Conservation (phyloP, 2,329 filamentous ascomycete species). For the Furcasterigmium furcatum region DNA sequence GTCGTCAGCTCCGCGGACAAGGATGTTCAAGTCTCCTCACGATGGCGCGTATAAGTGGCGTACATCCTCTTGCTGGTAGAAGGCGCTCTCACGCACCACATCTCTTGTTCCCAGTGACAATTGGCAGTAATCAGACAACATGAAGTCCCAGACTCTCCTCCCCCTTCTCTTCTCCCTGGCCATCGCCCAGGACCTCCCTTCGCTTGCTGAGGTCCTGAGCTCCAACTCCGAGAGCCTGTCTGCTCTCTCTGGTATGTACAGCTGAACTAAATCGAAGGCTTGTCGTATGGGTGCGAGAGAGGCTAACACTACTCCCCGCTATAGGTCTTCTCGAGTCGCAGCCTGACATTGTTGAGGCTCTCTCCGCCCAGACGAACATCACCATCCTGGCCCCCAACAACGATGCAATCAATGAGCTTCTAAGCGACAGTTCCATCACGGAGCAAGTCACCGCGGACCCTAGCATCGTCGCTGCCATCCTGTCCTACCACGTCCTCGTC, state of each 20-base stretch:
- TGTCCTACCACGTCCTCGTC: constrained; percentile 60
- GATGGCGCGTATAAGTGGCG: not conserved
- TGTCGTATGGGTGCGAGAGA: not conserved
- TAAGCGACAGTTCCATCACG: constrained; percentile 27
- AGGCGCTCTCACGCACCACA: not conserved
- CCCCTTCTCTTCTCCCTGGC: constrained; percentile 13
- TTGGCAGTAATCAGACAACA: not conserved
- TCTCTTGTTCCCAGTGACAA: not conserved
- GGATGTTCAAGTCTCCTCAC: not conserved
- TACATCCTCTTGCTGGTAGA: not conserved
- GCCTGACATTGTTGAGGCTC: constrained; percentile 7
- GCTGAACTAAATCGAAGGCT: not conserved
- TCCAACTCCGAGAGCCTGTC: constrained; percentile 22
- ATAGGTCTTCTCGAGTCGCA: constrained; percentile 17
- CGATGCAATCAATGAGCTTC: constrained; percentile 42
- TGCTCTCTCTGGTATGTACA: constrained; percentile 12
- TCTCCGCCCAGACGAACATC: constrained; percentile 17
- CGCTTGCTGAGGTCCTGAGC: constrained; percentile 17
- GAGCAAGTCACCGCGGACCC: constrained; percentile 17
- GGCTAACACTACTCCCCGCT: not conserved
- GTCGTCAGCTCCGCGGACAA: not conserved
- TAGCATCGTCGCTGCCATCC: constrained; percentile 35
- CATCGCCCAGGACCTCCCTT: constrained; percentile 12
- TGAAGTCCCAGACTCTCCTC: constrained; percentile 9
- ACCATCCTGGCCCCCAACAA: constrained; percentile 56